phyloP scores from a whole-genome alignment of 129 eudicot genomes.

The Escallonia rubra region DNA sequence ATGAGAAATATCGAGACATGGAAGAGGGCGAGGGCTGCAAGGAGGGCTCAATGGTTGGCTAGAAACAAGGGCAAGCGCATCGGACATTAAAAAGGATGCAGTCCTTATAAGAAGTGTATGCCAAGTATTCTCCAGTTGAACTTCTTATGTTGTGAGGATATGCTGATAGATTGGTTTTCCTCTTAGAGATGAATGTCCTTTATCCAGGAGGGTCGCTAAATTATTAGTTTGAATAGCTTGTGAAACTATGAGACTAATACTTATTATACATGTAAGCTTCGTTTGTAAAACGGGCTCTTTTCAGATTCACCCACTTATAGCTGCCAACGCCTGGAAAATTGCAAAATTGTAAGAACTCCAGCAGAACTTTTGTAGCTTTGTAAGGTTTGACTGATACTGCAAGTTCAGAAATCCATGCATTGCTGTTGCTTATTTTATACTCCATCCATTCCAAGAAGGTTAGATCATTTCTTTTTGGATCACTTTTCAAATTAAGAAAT shows the following conservation, averaged over 20 bases:
- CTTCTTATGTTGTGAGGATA: too few relatives aligned
- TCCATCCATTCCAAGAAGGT: too few relatives aligned
- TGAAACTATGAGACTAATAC: not conserved
- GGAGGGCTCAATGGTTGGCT: slow-evolving; percentile 50
- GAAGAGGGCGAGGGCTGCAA: slow-evolving; percentile 60
- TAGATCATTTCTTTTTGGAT: too few relatives aligned
- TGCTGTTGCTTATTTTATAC: too few relatives aligned
- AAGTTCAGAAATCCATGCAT: too few relatives aligned
- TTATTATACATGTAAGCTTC: slow-evolving; percentile 7
- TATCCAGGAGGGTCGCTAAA: slow-evolving; percentile 48
- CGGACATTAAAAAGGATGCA: slow-evolving; percentile 26
- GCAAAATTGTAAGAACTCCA: too few relatives aligned
- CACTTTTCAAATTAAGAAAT: too few relatives aligned
- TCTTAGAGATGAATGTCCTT: slow-evolving; percentile 57
- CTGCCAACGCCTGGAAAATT: too few relatives aligned
- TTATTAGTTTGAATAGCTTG: not conserved
- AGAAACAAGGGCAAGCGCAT: slow-evolving; percentile 49
- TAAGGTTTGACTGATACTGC: too few relatives aligned
- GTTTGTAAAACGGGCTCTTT: not conserved
- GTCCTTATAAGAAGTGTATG: not conserved
- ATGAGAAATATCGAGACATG: slow-evolving; percentile 57
- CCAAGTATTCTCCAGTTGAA: slow-evolving; percentile 1
- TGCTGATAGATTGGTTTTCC: slow-evolving; percentile 16
- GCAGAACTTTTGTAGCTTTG: too few relatives aligned
- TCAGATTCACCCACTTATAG: too few relatives aligned